Evolutionary conservation across 495 filamentous ascomycete genomes (phyloP), one percentile per base, ranked within the genome.

Genomic region (Lichenothelia convexa): DNA sequence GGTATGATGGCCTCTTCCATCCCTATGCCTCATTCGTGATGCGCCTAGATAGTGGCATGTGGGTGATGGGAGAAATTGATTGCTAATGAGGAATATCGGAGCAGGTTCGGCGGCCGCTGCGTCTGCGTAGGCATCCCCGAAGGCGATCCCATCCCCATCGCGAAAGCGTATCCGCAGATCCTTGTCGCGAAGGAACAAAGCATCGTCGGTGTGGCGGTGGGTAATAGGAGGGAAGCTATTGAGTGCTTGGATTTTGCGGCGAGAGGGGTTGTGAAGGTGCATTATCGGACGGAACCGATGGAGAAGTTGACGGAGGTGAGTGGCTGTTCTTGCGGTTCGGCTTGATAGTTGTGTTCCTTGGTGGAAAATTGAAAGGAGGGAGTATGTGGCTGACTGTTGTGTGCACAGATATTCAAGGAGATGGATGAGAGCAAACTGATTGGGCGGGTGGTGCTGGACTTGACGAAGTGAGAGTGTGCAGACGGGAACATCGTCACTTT

Each of bases 101-200:
- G 81, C 22, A 58, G 67, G 1, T 80, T 78, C 45, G 67, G 69
- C 34, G 78, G 78, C 0, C 66, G 68, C 0, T 38, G 71, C 12
- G 62, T 81, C 3, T 79, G 75, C 44, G 71, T 82, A 12, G 78
- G 78, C 0, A 58, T 83, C 15, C 78, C 78, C 0, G 73, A 78
- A 49, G 59, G 71, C 37, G 63, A 70, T 1, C 59, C 61, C 2
- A 49, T 66, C 47, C 55, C 70, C 12, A 76, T 83, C 44, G 62
- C 55, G 18, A 65, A 59, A 9, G 68, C 71, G 3, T 60, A 54
- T 32, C 73, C 75, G 9, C 46, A 48, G 1, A 24, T 42, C 1
- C 49, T 83, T 32, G 53, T 80, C 19, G 49, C 47, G 27, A 62
- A 64, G 46, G 65, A 71, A 32, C 48, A 59, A 19, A 64, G 54